Base-by-base conservation (phyloP, 306 rosid genomes). In the Casuarina cunninghamiana region DNA sequence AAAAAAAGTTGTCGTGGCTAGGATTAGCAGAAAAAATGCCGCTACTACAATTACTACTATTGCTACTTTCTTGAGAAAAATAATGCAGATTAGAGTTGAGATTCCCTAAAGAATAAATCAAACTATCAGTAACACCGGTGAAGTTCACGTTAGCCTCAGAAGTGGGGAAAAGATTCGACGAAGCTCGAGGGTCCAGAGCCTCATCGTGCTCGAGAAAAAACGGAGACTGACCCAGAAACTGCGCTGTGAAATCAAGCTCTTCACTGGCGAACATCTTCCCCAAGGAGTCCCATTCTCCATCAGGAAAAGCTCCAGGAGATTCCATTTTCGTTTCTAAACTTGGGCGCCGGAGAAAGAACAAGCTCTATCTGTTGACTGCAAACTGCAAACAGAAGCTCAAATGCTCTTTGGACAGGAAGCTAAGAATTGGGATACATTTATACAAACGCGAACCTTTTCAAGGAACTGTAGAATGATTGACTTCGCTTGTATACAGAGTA, bases 231-330 rank as follows among this genome's bases (percentile, higher is more conserved):
- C 70, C 73, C 60, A 87, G 85, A 82, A 86, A 86, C 42, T 85
- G 88, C 1, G 87, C 82, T 10, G 87, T 66, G 87, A 80, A 83
- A 17, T 87, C 88, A 26, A 87, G 78, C 73, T 87, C 93, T 44
- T 90, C 91, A 48, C 65, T 41, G 0, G 86, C 78, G 81, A 91
- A 88, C 78, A 91, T 82, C 78, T 69, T 75, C 66, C 74, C 68
- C 58, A 89, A 78, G 66, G 81, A 87, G 42, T 89, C 97, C 93
- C 93, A 91, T 73, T 90, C 98, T 65, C 89, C 93, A 69, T 87
- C 87, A 48, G 84, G 80, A 72, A 93, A 86, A 49, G 85, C 86
- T 75, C 91, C 98, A 69, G 84, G 53, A 71, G 83, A 48, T 77
- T 93, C 98, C 98, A 91, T 93, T 71, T n/a, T 35, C 67, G 35